Percentiles rank a stretch among this genome's conserved stretches.
phyloP scores from a whole-genome alignment of 2,329 filamentous ascomycete genomes.

The Grosmannia serpens region DNA sequence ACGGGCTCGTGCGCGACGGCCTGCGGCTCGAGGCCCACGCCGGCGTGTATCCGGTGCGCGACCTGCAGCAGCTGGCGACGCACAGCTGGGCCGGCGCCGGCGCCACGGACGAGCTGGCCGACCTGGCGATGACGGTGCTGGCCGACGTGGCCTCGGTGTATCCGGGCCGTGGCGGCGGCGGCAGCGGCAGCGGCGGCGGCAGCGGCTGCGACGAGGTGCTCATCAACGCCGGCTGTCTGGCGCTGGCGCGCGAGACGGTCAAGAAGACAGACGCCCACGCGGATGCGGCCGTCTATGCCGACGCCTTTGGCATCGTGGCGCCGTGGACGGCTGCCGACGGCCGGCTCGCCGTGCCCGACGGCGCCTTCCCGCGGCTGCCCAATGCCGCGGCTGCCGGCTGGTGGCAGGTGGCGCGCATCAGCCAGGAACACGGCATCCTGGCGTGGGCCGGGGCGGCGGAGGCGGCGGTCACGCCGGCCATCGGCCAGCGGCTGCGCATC shows the following conservation, averaged over 20 bases:
- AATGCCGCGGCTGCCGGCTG: slow-evolving; percentile 23
- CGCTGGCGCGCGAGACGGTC: slow-evolving; percentile 62
- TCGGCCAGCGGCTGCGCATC: slow-evolving; percentile 58
- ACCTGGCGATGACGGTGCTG: slow-evolving; percentile 58
- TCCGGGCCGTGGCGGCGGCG: slow-evolving; percentile 35
- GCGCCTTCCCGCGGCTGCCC: slow-evolving; percentile 21
- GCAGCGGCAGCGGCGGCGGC: slow-evolving; percentile 23
- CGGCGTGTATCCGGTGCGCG: slow-evolving; percentile 63
- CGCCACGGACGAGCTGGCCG: slow-evolving; percentile 21
- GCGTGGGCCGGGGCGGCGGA: slow-evolving; percentile 40
- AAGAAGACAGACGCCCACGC: slow-evolving; percentile 29
- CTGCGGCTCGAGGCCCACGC: slow-evolving; percentile 58
- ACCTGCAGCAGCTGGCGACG: slow-evolving; percentile 69
- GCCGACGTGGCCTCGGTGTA: slow-evolving; percentile 63
- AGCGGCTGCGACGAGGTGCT: slow-evolving; percentile 48
- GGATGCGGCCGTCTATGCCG: slow-evolving; percentile 38
- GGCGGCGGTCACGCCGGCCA: slow-evolving; percentile 31
- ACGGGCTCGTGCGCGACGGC: slow-evolving; percentile 21
- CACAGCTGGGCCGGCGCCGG: slow-evolving; percentile 37
- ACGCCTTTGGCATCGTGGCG: slow-evolving; percentile 50
- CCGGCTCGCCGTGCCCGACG: neutral
- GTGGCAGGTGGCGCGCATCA: slow-evolving; percentile 61
- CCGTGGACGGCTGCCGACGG: neutral
- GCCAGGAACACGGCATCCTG: slow-evolving; percentile 69
- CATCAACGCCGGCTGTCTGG: slow-evolving; percentile 56